These are phyloP conservation scores for Dictyostelium brefeldianum DNA, from an alignment of 78 protist species.

Conservation along the genomic window DNA sequence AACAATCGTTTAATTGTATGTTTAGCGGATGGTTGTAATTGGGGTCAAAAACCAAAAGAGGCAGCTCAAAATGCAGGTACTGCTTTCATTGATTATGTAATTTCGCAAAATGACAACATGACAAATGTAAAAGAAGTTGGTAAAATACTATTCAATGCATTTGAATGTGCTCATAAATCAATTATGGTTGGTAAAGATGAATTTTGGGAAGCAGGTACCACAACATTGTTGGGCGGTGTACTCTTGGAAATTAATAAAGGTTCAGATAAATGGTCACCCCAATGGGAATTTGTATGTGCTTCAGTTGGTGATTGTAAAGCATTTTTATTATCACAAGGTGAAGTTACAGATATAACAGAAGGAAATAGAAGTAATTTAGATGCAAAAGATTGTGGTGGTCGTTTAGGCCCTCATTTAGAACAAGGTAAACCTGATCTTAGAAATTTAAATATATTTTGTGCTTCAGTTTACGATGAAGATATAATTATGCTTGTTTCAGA, in stretches of 20 bases:
- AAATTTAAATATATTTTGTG: slow-evolving; percentile 73
- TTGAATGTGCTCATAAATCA: slow-evolving; percentile 53
- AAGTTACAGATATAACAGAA: slow-evolving; percentile 68
- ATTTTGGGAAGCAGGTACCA: slow-evolving; percentile 82
- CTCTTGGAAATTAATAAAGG: slow-evolving; percentile 72
- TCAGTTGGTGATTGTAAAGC: slow-evolving; percentile 86
- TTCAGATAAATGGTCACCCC: slow-evolving; percentile 71
- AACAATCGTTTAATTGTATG: slow-evolving; percentile 69
- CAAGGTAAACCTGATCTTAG: slow-evolving; percentile 85
- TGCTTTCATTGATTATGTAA: slow-evolving; percentile 72
- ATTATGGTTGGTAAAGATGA: slow-evolving; percentile 78
- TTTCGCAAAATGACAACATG: slow-evolving; percentile 57
- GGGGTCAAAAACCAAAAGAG: slow-evolving; percentile 73
- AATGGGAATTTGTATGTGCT: slow-evolving; percentile 80
- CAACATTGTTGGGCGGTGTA: slow-evolving; percentile 83
- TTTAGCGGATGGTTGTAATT: slow-evolving; percentile 86
- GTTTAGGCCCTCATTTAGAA: slow-evolving; percentile 77
- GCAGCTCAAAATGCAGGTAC: slow-evolving; percentile 75
- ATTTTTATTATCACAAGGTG: slow-evolving; percentile 38
- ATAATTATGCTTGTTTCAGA: slow-evolving; percentile 68
- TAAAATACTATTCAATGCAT: slow-evolving; percentile 65
- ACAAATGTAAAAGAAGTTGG: slow-evolving; percentile 81
- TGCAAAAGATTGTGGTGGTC: slow-evolving; percentile 84
- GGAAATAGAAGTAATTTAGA: slow-evolving; percentile 63
- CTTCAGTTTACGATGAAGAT: slow-evolving; percentile 56